Conservation (phyloP, 192 early-diverging fungal species). For the Rhizophlyctis rosea region DNA sequence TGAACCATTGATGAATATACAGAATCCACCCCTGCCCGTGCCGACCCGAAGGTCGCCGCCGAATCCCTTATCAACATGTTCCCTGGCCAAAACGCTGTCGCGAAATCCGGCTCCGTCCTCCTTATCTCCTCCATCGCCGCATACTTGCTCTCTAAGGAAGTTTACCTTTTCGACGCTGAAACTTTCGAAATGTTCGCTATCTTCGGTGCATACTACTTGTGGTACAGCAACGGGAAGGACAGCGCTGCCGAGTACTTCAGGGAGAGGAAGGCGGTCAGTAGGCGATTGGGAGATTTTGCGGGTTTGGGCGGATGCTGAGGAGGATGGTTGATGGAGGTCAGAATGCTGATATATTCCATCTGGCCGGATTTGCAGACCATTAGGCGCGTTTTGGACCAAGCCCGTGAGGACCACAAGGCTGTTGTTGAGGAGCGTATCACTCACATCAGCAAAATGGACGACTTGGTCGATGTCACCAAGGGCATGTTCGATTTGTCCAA, state of each 20-base stretch:
- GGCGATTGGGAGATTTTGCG: constrained; percentile 2
- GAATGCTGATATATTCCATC: not conserved
- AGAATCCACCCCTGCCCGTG: constrained; percentile 14
- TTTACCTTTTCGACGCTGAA: constrained; percentile 95
- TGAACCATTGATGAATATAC: too few species aligned
- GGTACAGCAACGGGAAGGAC: constrained; percentile 78
- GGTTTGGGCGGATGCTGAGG: not conserved
- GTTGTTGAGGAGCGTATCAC: constrained; percentile 87
- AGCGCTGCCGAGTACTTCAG: constrained; percentile 72
- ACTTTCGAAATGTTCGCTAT: constrained; percentile 79
- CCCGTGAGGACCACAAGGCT: constrained; percentile 87
- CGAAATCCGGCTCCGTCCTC: constrained; percentile 88
- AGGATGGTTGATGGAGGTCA: too few species aligned
- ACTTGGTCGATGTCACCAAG: constrained; percentile 92
- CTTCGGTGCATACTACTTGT: constrained; percentile 72
- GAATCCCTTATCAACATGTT: constrained; percentile 88
- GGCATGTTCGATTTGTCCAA: constrained; percentile 90
- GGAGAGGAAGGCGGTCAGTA: constrained; percentile 46
- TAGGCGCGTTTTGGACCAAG: constrained; percentile 73
- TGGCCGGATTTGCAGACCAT: constrained; percentile 59
- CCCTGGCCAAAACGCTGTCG: constrained; percentile 82
- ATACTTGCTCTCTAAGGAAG: constrained; percentile 93
- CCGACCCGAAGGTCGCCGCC: constrained; percentile 79
- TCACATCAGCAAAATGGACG: constrained; percentile 87
- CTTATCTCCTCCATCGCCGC: constrained; percentile 78